These are phyloP conservation scores for Rhytidhysteron rufulum DNA, from an alignment of 2,329 filamentous ascomycete species.

Conservation along the genomic window DNA sequence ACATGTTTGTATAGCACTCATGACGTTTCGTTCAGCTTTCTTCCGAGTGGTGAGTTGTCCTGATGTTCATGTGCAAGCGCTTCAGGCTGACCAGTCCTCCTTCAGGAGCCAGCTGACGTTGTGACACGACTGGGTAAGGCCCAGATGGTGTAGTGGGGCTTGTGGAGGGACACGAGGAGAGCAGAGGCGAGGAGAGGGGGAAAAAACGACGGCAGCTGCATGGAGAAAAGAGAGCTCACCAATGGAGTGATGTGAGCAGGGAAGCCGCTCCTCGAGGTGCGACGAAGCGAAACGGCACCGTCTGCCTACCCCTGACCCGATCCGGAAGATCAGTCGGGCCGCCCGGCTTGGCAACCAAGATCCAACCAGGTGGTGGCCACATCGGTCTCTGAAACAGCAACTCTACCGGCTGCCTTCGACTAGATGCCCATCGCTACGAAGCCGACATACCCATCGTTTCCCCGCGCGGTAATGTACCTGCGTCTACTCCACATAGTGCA, in stretches of 20 bases:
- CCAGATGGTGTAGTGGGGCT: slow-evolving; percentile 2
- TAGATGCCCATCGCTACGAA: slow-evolving; percentile 11
- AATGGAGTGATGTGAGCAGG: slow-evolving; percentile 21
- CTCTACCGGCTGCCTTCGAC: slow-evolving; percentile 6
- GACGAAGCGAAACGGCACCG: slow-evolving; percentile 24
- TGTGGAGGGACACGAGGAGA: not conserved
- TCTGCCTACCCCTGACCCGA: too few relatives aligned
- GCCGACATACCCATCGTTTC: slow-evolving; percentile 8
- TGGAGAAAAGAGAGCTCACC: too few relatives aligned
- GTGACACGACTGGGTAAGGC: too few relatives aligned
- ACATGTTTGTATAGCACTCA: too few relatives aligned
- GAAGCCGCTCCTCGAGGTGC: slow-evolving; percentile 16
- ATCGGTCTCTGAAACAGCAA: not conserved
- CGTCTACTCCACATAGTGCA: slow-evolving; percentile 11
- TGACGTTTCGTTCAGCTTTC: too few relatives aligned
- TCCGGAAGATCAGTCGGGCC: slow-evolving; percentile 1
- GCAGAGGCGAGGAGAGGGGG: too few relatives aligned
- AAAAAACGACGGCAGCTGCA: too few relatives aligned
- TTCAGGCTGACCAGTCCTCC: slow-evolving; percentile 14
- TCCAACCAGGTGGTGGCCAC: not conserved
- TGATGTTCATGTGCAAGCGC: slow-evolving; percentile 6
- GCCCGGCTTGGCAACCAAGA: not conserved
- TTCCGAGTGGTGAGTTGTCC: not conserved
- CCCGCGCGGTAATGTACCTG: slow-evolving; percentile 26
- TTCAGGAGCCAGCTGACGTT: slow-evolving; percentile 4